Evolutionary conservation across 116 monocot genomes (phyloP).

Genomic region (Thalassia testudinum): DNA sequence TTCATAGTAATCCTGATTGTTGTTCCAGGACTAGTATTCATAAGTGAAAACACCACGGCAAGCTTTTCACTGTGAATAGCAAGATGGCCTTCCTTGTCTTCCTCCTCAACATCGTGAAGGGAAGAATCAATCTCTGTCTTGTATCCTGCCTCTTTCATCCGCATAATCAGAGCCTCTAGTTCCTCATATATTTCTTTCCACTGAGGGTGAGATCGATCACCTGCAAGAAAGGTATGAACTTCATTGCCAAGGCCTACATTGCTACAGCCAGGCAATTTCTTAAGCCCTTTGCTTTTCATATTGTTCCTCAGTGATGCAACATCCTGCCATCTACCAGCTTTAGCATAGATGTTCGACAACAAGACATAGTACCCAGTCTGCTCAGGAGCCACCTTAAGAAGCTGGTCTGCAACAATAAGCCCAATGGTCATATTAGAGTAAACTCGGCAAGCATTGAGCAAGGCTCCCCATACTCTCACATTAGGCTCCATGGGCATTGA

Average conservation of each 20-base stretch:
- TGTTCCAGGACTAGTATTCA: slow-evolving; percentile 7
- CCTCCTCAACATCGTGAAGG: slow-evolving; percentile 19
- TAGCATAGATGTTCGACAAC: slow-evolving; percentile 17
- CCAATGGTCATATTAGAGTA: slow-evolving; percentile 4
- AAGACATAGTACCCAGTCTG: slow-evolving; percentile 32
- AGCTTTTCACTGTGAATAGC: slow-evolving; percentile 30
- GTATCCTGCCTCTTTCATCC: slow-evolving; percentile 16
- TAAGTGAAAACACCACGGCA: slow-evolving; percentile 22
- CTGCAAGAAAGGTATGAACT: slow-evolving; percentile 24
- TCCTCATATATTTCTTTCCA: slow-evolving; percentile 11
- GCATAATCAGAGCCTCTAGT: slow-evolving; percentile 5
- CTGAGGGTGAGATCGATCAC: slow-evolving; percentile 19
- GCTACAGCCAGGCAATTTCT: slow-evolving; percentile 26
- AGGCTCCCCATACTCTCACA: slow-evolving; percentile 23
- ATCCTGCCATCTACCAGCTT: slow-evolving; percentile 22
- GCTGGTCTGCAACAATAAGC: slow-evolving; percentile 18
- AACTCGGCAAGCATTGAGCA: slow-evolving; percentile 15
- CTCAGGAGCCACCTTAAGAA: slow-evolving; percentile 23
- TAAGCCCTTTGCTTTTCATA: slow-evolving; percentile 6
- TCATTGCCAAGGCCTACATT: slow-evolving; percentile 20
- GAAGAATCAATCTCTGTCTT: slow-evolving; percentile 14
- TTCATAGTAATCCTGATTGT: slow-evolving; percentile 33
- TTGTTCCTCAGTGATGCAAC: slow-evolving; percentile 8
- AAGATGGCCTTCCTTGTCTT: slow-evolving; percentile 20
- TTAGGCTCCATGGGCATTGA: slow-evolving; percentile 18